Base-by-base conservation (phyloP, 441 rosid species). In the Corymbia citriodora region DNA sequence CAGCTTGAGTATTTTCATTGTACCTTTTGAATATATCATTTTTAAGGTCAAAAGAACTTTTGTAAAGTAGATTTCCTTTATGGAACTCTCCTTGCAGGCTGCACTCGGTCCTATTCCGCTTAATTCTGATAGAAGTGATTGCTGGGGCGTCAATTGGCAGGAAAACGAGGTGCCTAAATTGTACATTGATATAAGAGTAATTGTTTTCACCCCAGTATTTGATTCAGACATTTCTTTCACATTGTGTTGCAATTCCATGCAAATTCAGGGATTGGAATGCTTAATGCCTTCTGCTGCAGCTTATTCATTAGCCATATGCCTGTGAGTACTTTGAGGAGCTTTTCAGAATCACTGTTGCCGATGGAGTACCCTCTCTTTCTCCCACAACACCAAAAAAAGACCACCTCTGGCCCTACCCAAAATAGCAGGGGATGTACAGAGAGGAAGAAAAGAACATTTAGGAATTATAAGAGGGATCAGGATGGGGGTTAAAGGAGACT, bases 1-100 rank as follows among this genome's bases (percentile, higher is more conserved):
- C 50, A 92, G 95, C 92, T 90, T 92, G 92, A 91, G 88, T 90
- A 83, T 96, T 72, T 94, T 95, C 55, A 79, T 94, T 11, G 89
- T 48, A 17, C 93, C 96, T 68, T 91, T 91, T 52, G 91, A 93
- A 89, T 96, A 95, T 25, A 90, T 96, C 55, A 92, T 83, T 89
- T 91, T 81, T 63, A n/a, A 94, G 94, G 25, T n/a, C 50, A 55
- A 33, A 50, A 74, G 10, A 23, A 40, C 83, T 57, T 70, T 36
- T 31, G 21, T 83, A 6, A 19, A 53, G 19, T 52, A 55, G 18
- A 45, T 55, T 87, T 87, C 17, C 27, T 33, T 55, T 36, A 33
- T 4, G 61, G 61, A 53, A 27, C 88, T 50, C 55, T 87, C 48
- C 83, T 40, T 74, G 83, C 52, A 74, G 83, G 83, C 50, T 40